Conservation (phyloP, 1,284 basidiomycete species). For the Inonotus obliquus region DNA sequence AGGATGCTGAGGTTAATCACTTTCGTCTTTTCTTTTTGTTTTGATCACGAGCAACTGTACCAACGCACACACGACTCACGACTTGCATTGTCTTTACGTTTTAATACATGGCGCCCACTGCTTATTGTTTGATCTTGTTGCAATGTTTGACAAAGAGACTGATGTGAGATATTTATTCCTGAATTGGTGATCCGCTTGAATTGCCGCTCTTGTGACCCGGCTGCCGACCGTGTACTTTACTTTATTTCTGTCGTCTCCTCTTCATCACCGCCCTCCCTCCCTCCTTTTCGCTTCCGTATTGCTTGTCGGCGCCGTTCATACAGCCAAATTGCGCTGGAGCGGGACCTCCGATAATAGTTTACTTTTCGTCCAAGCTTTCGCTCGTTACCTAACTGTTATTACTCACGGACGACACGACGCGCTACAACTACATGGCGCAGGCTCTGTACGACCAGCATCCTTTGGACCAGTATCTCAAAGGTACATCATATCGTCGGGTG, state of each 20-base stretch:
- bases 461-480: conserved; percentile 65
- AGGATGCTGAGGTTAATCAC: background rate
- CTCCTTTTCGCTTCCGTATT: background rate
- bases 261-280: background rate
- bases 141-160: background rate
- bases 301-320: background rate
- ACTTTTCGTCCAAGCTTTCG: background rate
- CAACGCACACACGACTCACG: background rate
- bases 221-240: background rate
- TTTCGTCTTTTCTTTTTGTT: background rate
- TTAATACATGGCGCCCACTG: background rate
- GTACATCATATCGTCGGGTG: conserved; percentile 37
- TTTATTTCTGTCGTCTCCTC: background rate
- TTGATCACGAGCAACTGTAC: background rate
- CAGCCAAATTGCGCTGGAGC: background rate
- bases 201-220: background rate
- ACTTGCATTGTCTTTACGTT: background rate
- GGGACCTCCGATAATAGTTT: background rate
- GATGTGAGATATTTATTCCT: background rate
- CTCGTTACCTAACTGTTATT: background rate
- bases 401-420: background rate
- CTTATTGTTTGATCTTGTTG: background rate
- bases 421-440: conserved; percentile 56
- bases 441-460: conserved; percentile 74
- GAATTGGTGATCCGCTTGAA: background rate